A percentile compares a stretch with the other conserved stretches of the same genome.
phyloP scores from a whole-genome alignment of 805 yeast genomes.

The Cyberlindnera japonica region DNA sequence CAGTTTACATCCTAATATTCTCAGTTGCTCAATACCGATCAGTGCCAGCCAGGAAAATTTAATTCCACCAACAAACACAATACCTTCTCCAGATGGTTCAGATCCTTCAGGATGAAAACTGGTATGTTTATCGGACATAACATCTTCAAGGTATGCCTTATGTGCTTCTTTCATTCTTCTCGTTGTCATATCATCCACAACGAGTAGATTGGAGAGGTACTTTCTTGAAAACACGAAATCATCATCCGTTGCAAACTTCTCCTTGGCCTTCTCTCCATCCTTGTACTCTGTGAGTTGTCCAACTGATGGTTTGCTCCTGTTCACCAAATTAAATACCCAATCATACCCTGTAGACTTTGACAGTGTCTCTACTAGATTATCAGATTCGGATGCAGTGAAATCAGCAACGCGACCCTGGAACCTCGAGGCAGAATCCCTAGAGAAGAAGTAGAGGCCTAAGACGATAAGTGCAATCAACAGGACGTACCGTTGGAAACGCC shows the following conservation, averaged over 20 bases:
- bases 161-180: conserved; percentile 38
- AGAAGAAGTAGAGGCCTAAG: not conserved
- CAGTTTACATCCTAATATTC: conserved; percentile 56
- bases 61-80: conserved; percentile 75
- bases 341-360: conserved; percentile 14
- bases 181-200: conserved; percentile 34
- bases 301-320: conserved; percentile 34
- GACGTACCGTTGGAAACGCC: conserved; percentile 7
- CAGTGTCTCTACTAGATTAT: not conserved
- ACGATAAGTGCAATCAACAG: conserved; percentile 1
- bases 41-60: conserved; percentile 68
- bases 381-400: not conserved
- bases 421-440: not conserved
- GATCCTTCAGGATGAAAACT: conserved; percentile 29
- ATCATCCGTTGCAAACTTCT: conserved; percentile 38
- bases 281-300: conserved; percentile 43
- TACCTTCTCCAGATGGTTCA: conserved; percentile 43
- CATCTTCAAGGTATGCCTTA: conserved; percentile 31
- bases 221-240: conserved; percentile 43
- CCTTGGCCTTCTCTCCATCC: conserved; percentile 38
- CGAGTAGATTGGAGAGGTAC: conserved; percentile 42
- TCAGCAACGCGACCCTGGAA: conserved; percentile 7
- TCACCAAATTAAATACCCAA: conserved; percentile 28
- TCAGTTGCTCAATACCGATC: conserved; percentile 54
- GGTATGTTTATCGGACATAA: conserved; percentile 35